Evolutionary conservation across 2,329 filamentous ascomycete species (phyloP).

Genomic region (Cordyceps farinosa): DNA sequence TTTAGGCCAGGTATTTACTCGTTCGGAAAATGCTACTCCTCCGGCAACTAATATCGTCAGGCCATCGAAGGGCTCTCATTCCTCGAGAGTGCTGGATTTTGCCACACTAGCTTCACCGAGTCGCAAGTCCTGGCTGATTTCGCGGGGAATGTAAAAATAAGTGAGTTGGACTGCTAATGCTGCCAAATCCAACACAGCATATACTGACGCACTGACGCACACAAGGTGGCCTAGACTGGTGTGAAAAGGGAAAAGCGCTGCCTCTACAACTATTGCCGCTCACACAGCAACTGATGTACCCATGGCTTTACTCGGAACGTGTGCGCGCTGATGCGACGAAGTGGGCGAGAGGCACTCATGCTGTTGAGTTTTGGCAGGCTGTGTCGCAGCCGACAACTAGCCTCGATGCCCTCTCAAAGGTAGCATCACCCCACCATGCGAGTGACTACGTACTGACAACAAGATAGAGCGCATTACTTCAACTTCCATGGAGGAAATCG

Average conservation of each 20-base stretch:
- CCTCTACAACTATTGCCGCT: conserved; percentile 3
- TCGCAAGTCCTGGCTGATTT: conserved; percentile 2
- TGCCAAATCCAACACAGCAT: background rate
- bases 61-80: conserved; percentile 1
- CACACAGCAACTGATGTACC: conserved; percentile 6
- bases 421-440: background rate
- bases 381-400: background rate
- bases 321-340: background rate
- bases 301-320: conserved; percentile 1
- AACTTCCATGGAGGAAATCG: background rate
- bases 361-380: conserved; percentile 3
- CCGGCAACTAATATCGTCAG: background rate
- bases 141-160: conserved; percentile 8
- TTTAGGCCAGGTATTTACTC: conserved; percentile 4
- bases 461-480: conserved; percentile 1
- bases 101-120: background rate
- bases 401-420: conserved; percentile 1
- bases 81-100: conserved; percentile 1
- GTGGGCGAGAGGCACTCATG: background rate
- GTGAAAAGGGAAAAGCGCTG: background rate
- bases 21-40: background rate
- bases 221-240: background rate
- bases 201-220: background rate
- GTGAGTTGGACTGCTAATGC: background rate
- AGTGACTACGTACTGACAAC: conserved; percentile 6